phyloP scores from a whole-genome alignment of 2,329 filamentous ascomycete genomes.

The Trichoderma polysporum region DNA sequence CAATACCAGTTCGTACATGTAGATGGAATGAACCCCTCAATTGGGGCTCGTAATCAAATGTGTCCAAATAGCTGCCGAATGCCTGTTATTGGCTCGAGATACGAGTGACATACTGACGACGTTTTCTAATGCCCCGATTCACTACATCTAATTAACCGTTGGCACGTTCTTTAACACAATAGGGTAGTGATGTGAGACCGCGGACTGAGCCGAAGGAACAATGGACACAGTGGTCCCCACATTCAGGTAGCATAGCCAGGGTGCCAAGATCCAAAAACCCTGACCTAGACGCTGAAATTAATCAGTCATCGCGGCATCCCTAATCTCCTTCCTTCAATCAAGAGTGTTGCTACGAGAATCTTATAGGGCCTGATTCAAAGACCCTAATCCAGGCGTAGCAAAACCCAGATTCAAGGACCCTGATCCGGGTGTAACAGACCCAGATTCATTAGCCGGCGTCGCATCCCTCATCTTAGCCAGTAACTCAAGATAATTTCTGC shows the following conservation, averaged over 20 bases:
- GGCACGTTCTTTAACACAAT: background rate
- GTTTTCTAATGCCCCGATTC: background rate
- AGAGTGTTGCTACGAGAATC: background rate
- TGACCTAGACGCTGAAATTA: too few species aligned
- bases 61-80: background rate
- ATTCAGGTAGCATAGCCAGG: background rate
- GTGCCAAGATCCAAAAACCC: too few species aligned
- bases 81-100: background rate
- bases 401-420: background rate
- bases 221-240: background rate
- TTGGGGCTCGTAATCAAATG: background rate
- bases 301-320: background rate
- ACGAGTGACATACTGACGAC: background rate
- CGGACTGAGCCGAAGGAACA: background rate
- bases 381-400: background rate
- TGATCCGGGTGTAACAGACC: background rate
- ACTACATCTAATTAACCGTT: background rate
- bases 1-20: background rate
- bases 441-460: background rate
- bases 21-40: background rate
- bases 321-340: background rate
- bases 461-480: background rate
- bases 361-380: background rate
- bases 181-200: background rate
- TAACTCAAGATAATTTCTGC: background rate